Evolutionary conservation across 208 protist species (phyloP).

Genomic region (Trichomonas vaginalis): DNA sequence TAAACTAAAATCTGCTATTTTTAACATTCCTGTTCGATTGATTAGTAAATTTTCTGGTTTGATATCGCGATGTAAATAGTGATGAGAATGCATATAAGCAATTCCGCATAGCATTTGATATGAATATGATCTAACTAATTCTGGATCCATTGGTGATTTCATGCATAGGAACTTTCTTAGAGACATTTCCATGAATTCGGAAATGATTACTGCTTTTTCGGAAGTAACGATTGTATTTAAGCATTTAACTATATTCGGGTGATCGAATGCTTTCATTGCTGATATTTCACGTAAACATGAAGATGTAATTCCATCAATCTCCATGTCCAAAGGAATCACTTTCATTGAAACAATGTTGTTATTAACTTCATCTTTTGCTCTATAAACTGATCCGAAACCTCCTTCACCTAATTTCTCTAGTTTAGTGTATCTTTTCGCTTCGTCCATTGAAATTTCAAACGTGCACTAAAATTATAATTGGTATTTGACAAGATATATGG

Average conservation of each 20-base stretch:
- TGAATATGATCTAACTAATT: not conserved
- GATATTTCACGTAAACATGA: not conserved
- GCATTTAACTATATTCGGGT: not conserved
- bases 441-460: not conserved
- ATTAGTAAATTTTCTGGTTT: slow-evolving; percentile 18
- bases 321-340: not conserved
- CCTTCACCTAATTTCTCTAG: slow-evolving; percentile 5
- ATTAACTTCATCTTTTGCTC: not conserved
- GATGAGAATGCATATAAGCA: not conserved
- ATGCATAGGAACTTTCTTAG: not conserved
- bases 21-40: slow-evolving; percentile 33
- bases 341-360: not conserved
- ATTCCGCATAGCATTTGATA: not conserved
- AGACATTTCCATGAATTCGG: not conserved
- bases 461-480: not conserved
- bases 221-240: not conserved
- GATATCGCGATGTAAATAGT: not conserved
- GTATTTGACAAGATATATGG: too few relatives aligned
- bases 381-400: not conserved
- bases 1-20: slow-evolving; percentile 52
- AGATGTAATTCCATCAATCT: not conserved
- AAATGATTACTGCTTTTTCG: not conserved
- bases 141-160: not conserved
- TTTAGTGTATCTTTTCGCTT: not conserved
- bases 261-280: not conserved